Conservation (phyloP, 352 stramenopile genomes). For the Plasmopara muralis region DNA sequence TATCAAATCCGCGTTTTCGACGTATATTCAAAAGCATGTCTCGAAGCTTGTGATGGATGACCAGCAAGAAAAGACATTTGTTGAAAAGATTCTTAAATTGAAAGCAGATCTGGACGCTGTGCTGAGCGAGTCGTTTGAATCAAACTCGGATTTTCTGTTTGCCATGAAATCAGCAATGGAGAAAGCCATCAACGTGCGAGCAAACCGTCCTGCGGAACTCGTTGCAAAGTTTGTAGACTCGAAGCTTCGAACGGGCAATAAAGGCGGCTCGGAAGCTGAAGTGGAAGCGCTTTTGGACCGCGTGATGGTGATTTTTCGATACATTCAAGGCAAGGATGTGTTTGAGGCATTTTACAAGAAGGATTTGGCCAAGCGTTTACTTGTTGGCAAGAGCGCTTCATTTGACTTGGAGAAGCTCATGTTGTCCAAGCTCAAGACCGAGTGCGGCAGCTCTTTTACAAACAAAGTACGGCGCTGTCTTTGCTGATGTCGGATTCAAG, state of each 20-base stretch:
- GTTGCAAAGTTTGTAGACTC: constrained; percentile 90
- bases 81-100: constrained; percentile 86
- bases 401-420: constrained; percentile 96
- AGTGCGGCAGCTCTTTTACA: constrained; percentile 97
- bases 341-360: constrained; percentile 99
- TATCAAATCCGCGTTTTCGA: constrained; percentile 56
- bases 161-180: constrained; percentile 87
- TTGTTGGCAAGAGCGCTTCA: constrained; percentile 86
- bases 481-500: constrained; percentile 1
- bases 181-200: constrained; percentile 81
- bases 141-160: constrained; percentile 71
- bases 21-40: constrained; percentile 75
- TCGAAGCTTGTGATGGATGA: constrained; percentile 68
- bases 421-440: constrained; percentile 96
- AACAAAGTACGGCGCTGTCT: constrained; percentile 74
- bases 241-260: constrained; percentile 84
- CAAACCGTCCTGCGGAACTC: constrained; percentile 82
- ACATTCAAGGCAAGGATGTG: constrained; percentile 96
- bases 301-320: constrained; percentile 94
- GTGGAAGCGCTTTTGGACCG: constrained; percentile 85
- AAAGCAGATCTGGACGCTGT: constrained; percentile 80
- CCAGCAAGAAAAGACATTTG: constrained; percentile 83
- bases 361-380: constrained; percentile 94
- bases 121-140: constrained; percentile 63
- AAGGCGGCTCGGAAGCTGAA: constrained; percentile 79